Conservation (phyloP, 805 yeast genomes). For the Zygoascus tannicola region DNA sequence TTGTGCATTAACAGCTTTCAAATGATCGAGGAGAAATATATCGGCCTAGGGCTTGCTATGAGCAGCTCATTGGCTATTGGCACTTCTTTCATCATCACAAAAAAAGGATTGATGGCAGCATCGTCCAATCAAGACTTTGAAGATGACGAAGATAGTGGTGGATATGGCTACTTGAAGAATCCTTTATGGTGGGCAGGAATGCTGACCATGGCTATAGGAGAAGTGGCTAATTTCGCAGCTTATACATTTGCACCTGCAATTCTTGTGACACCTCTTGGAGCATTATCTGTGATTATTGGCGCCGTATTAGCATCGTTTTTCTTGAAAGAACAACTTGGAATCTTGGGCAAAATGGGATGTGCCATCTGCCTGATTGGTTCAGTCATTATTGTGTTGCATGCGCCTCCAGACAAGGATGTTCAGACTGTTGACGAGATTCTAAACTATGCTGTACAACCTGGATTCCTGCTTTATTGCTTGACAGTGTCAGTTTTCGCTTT, state of each 20-base stretch:
- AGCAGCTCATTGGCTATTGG: constrained; percentile 85
- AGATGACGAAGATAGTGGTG: constrained; percentile 55
- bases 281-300: constrained; percentile 81
- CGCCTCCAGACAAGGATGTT: constrained; percentile 89
- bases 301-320: constrained; percentile 83
- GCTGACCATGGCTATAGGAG: constrained; percentile 81
- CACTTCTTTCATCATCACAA: constrained; percentile 79
- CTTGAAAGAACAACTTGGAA: constrained; percentile 77
- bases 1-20: constrained; percentile 4
- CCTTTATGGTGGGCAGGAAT: constrained; percentile 96
- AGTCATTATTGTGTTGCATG: constrained; percentile 79
- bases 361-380: constrained; percentile 84
- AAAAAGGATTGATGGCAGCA: constrained; percentile 72
- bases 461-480: constrained; percentile 55
- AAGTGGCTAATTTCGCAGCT: constrained; percentile 87
- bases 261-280: constrained; percentile 86
- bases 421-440: constrained; percentile 82
- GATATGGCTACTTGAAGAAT: constrained; percentile 67
- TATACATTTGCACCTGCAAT: constrained; percentile 94
- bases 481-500: constrained; percentile 58
- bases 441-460: constrained; percentile 66
- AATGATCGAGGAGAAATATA: constrained; percentile 68
- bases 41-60: constrained; percentile 81
- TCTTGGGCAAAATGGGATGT: constrained; percentile 85
- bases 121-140: constrained; percentile 50